Base-by-base conservation (phyloP, 805 yeast species). In the Schwanniomyces occidentalis region DNA sequence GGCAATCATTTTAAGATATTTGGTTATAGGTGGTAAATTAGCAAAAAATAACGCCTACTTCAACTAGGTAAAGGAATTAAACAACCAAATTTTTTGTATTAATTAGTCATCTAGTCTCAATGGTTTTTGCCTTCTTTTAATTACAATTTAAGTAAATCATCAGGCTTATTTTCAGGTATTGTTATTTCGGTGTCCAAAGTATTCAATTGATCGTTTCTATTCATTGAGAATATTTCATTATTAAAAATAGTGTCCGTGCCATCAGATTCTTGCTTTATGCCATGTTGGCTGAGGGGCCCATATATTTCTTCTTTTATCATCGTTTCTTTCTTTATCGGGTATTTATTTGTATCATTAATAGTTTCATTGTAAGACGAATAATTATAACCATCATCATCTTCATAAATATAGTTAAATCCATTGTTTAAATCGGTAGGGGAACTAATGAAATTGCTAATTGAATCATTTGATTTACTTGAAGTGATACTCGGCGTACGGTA, bases 341-440 rank as follows among this genome's bases (percentile, higher is more conserved):
- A 4, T 7, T 26, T 26, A 6, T 26, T 19, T 12, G 18, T 7
- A 7, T 5, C 19, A 12, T 15, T 26, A 9, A 16, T 19, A 12
- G 13, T 26, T 16, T 26, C 28, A 16, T 26, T 26, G 18, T 10
- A 27, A 14, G 30, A 12, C 7, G 31, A 15, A 12, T 26, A 33
- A 16, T 16, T 18, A 25, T 37, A 37, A 5, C 41, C 41, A 37
- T 37, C 41, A 19, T 37, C 41, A 25, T 37, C 41, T 26, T 37
- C 41, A 14, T 32, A 37, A 8, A 28, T 20, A 9, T 19, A 24
- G 16, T 18, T 31, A 6, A 17, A 13, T 6, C 21, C 33, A 14
- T 23, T 12, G 14, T 8, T 27, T 7, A 13, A 13, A 8, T 14
- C 15, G 8, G 9, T 14, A 16, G 9, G 9, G 9, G 30, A 12